Evolutionary conservation across 2,329 filamentous ascomycete genomes (phyloP).

Genomic region (Fusarium haematococcum): DNA sequence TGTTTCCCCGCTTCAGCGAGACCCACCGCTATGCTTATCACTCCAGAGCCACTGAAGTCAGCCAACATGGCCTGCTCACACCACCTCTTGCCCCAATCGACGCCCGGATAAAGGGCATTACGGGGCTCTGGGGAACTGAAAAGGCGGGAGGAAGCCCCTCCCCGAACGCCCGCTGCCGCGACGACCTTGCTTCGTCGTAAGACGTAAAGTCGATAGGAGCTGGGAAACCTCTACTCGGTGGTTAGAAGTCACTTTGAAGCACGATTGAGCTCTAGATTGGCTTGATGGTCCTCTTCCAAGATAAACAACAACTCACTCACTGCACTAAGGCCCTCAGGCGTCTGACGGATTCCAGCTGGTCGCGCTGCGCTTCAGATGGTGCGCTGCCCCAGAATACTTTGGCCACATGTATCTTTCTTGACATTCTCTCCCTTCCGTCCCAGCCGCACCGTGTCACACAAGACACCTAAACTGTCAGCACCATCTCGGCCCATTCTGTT

Average conservation of each 20-base stretch:
- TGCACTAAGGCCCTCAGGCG: background rate
- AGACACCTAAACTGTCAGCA: background rate
- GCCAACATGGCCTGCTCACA: conserved; percentile 3
- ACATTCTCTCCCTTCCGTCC: background rate
- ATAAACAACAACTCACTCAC: background rate
- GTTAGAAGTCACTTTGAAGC: background rate
- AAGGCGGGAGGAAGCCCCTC: background rate
- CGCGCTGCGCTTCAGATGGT: background rate
- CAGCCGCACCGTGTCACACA: conserved; percentile 18
- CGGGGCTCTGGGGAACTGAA: background rate
- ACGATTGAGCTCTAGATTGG: background rate
- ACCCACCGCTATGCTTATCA: conserved; percentile 12
- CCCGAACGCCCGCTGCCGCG: background rate
- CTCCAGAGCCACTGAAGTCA: conserved; percentile 8
- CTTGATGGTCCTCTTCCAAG: background rate
- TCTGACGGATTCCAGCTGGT: background rate
- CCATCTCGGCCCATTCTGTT: conserved; percentile 2
- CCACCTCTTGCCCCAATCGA: conserved; percentile 1
- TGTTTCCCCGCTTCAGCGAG: conserved; percentile 22
- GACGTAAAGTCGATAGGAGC: background rate
- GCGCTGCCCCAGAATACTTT: conserved; percentile 1
- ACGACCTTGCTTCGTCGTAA: background rate
- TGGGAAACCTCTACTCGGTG: background rate
- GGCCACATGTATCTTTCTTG: conserved; percentile 3
- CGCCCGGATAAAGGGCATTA: conserved; percentile 10